A percentile compares a stretch with the other conserved stretches of the same genome.
Evolutionary conservation across 139 green algal species (phyloP).

Genomic region (Pleodorina starrii): DNA sequence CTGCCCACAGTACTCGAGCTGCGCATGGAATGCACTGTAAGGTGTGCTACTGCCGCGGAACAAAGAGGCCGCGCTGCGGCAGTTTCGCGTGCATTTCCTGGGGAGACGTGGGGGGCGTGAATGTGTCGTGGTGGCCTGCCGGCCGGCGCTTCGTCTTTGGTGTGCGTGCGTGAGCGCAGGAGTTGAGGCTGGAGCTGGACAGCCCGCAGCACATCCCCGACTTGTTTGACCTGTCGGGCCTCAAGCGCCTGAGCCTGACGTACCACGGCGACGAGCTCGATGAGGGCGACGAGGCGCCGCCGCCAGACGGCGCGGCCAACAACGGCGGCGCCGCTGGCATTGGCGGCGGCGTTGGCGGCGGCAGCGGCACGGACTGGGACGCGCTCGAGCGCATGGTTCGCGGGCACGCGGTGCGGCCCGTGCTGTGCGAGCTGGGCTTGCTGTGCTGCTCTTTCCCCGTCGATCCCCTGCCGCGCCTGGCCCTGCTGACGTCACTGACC

Average conservation of each 20-base stretch:
- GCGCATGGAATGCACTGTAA: no score
- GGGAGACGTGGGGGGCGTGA: no score
- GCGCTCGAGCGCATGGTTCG: slow-evolving; percentile 5
- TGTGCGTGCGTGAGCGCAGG: no score
- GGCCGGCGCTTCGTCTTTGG: no score
- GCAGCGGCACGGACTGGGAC: slow-evolving; percentile 16
- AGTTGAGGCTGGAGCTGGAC: slow-evolving; percentile 33
- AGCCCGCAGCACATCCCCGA: slow-evolving; percentile 16
- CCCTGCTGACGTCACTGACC: not conserved
- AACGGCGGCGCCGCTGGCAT: not conserved
- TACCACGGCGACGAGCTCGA: slow-evolving; percentile 29
- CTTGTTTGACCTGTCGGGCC: not conserved
- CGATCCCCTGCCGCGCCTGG: slow-evolving; percentile 10
- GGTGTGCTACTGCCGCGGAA: no score
- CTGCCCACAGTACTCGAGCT: no score
- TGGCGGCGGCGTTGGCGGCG: not conserved
- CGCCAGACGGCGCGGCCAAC: not conserved
- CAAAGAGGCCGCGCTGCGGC: no score
- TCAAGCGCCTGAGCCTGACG: not conserved
- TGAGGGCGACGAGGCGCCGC: not conserved
- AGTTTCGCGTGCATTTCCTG: no score
- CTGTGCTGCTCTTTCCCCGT: slow-evolving; percentile 18
- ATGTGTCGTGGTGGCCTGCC: no score
- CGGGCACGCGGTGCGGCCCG: not conserved
- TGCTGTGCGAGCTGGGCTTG: slow-evolving; percentile 9